Conservation (phyloP, 208 protist genomes). For the Trichomonas vaginalis region DNA sequence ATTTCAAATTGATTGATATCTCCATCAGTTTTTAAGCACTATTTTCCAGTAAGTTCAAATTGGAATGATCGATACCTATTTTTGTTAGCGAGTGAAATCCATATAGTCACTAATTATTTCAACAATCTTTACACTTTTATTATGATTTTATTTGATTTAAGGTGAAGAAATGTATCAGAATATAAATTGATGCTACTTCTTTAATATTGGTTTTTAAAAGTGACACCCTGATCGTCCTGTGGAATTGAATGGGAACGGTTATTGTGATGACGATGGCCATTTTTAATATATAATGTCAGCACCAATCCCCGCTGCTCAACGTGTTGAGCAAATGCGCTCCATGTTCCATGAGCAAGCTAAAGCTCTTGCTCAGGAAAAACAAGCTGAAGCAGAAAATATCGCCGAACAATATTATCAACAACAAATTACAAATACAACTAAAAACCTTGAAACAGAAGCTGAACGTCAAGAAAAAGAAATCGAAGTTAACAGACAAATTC, state of each 20-base stretch:
- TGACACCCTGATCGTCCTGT: background rate
- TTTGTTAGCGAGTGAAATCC: too few relatives aligned
- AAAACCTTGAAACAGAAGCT: background rate
- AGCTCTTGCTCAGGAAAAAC: background rate
- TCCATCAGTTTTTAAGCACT: too few relatives aligned
- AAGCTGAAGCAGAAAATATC: background rate
- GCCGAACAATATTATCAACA: background rate
- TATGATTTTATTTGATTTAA: too few relatives aligned
- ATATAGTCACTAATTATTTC: too few relatives aligned
- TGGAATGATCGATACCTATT: too few relatives aligned
- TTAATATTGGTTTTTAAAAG: too few relatives aligned
- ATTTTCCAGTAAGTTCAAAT: too few relatives aligned
- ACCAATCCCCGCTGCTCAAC: background rate
- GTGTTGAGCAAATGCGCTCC: background rate
- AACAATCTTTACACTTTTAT: too few relatives aligned
- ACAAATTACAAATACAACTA: background rate
- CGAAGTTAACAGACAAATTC: background rate
- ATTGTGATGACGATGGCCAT: background rate
- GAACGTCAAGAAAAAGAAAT: background rate
- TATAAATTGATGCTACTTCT: too few relatives aligned
- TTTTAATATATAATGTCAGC: background rate
- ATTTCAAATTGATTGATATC: too few relatives aligned
- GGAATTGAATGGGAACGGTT: background rate
- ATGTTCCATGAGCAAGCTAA: background rate
- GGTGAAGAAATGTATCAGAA: too few relatives aligned